Base-by-base conservation (phyloP, 1,284 basidiomycete species). In the Sphagnurus paluster region DNA sequence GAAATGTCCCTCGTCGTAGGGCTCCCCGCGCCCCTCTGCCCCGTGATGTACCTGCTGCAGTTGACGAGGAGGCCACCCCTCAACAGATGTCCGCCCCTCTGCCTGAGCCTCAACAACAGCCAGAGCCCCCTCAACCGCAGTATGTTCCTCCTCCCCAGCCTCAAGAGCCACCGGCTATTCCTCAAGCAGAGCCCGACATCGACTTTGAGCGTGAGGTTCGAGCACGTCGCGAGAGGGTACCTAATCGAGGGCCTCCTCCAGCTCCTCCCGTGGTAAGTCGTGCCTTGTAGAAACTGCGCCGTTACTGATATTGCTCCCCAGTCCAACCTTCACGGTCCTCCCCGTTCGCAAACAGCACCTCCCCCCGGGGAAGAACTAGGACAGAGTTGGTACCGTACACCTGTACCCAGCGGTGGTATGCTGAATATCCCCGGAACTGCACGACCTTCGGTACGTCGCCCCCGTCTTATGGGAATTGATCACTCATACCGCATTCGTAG, bases 261-360 rank as follows among this genome's bases (percentile, higher is more conserved):
- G 40, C 34, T 23, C 63, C 61, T 7, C 30, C 61, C 5, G 44
- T 60, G 42, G 60, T 60, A 39, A 50, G 59, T 32, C 2, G 9
- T 32, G 11, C 23, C 4, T 23, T 52, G 4, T 38, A 25, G n/a
- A 26, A 16, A 11, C 16, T 2, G 11, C 35, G 17, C 32, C 34
- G 13, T 6, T 19, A 13, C 38, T 44, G 2, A 42, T 48, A n/a
- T 14, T 28, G 26, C 13, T 16, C 19, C 17, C 14, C 19, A 39
- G 38, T 3, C 38, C 2, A 30, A 48, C 37, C 46, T 21, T 29
- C 14, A 20, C 11, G 46, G 44, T 10, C 42, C 42, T 25, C 16
- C 21, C 26, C 54, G 61, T 30, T 21, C 59, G 20, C 53, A 50
- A 14, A 63, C 60, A 9, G 62, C 60, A 1, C 64, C 64, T 28